Base-by-base conservation (phyloP, 2,329 filamentous ascomycete species). In the Rhynchosporium agropyri region DNA sequence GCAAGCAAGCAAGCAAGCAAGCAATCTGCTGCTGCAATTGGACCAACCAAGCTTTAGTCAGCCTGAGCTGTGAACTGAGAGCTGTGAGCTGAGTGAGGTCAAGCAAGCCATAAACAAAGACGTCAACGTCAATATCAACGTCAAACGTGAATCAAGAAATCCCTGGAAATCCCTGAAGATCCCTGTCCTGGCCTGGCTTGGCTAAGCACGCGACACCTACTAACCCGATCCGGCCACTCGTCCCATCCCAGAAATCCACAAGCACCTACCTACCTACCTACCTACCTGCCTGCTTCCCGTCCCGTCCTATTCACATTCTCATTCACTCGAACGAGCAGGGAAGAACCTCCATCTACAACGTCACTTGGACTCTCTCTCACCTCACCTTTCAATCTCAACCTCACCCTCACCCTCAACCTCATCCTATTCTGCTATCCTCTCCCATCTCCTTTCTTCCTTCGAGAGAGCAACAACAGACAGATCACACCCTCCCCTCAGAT, bases 201-300 rank as follows among this genome's bases (percentile, higher is more conserved):
- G 20, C 42, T 43, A n/a, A 7, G 63, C 57, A 63, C 65, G 64
- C 62, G 46, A 33, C 60, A 20, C 26, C 28, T 38, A 58, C 64
- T 66, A 66, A 61, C 50, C 50, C 13, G 50, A 53, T 53, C 38
- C 33, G 33, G 20, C 50, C 29, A 29, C 48, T 33, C 28, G 12
- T 26, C 48, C 29, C 29, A 6, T 31, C 29, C 29, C 20, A 20
- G 20, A 20, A 20, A 20, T 20, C 20, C 1, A 20, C 20, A 20
- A 20, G 20, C 20, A 20, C 20, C 20, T 20, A 20, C 20, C 20
- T 20, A 20, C 20, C 20, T 20, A 20, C 20, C 20, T 20, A 20
- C 20, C 20, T 20, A 20, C 20, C 20, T 20, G 1, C 20, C 20
- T 20, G 29, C 7, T 31, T 33, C 15, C 5, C 26, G 9, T 53